These are phyloP conservation scores for Thalassiosira profunda DNA, from an alignment of 108 stramenopile genomes.

Conservation along the genomic window DNA sequence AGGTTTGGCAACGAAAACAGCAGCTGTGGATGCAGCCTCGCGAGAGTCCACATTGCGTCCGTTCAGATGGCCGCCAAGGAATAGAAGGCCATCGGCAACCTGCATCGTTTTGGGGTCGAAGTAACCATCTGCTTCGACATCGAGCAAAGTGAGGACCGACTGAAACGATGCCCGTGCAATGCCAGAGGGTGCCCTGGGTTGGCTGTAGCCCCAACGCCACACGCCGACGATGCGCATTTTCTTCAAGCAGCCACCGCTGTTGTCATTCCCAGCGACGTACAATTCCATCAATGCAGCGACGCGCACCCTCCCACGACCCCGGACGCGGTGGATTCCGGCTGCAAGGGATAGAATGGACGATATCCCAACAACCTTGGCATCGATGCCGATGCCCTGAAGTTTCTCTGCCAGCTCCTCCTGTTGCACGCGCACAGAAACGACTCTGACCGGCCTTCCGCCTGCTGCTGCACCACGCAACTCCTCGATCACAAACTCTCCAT, in stretches of 20 bases:
- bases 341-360: slow-evolving; percentile 57
- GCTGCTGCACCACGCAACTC: no score
- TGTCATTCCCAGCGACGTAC: slow-evolving; percentile 33
- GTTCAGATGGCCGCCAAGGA: slow-evolving; percentile 63
- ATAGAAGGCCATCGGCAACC: slow-evolving; percentile 76
- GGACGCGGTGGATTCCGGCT: slow-evolving; percentile 68
- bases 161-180: slow-evolving; percentile 54
- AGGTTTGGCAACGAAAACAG: slow-evolving; percentile 79
- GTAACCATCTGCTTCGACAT: slow-evolving; percentile 45
- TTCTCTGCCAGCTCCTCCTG: slow-evolving; percentile 60
- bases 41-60: slow-evolving; percentile 1
- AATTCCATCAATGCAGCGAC: slow-evolving; percentile 69
- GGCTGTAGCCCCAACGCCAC: slow-evolving; percentile 86
- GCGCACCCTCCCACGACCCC: slow-evolving; percentile 59
- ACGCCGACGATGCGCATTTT: slow-evolving; percentile 65
- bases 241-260: not conserved
- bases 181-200: no score
- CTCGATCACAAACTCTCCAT: slow-evolving; percentile 45
- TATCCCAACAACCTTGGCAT: slow-evolving; percentile 46
- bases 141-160: slow-evolving; percentile 58
- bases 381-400: slow-evolving; percentile 38
- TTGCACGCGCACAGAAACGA: slow-evolving; percentile 54
- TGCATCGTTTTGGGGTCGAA: slow-evolving; percentile 65
- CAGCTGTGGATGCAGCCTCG: slow-evolving; percentile 41
- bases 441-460: no score